A percentile compares a stretch with the other conserved stretches of the same genome.
Evolutionary conservation across 2,329 filamentous ascomycete genomes (phyloP).

Genomic region (Ophiostoma perfectum): DNA sequence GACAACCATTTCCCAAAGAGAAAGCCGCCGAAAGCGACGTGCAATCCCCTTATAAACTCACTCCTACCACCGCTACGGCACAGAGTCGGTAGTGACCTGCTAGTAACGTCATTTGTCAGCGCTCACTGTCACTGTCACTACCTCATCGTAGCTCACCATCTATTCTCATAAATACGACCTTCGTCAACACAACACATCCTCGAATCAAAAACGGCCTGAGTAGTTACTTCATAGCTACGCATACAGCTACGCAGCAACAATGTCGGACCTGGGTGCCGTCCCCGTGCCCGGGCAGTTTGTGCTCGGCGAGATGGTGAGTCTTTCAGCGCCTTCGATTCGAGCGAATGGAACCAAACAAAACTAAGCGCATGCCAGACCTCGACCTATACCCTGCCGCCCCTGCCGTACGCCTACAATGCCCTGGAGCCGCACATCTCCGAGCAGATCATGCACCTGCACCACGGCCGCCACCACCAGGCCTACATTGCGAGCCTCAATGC

Average conservation of each 20-base stretch:
- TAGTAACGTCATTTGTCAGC: background rate
- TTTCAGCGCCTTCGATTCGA: no score
- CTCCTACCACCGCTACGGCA: no score
- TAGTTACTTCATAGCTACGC: background rate
- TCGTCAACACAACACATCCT: background rate
- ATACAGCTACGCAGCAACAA: background rate
- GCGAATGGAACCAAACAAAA: no score
- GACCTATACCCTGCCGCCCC: conserved; percentile 29
- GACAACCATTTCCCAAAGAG: no score
- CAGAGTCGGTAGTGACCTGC: background rate
- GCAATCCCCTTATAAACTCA: no score
- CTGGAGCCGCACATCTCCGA: conserved; percentile 68
- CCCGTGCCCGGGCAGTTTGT: conserved; percentile 15
- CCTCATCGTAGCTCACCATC: background rate
- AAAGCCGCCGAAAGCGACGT: no score
- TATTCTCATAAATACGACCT: background rate
- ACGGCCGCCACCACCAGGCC: conserved; percentile 89
- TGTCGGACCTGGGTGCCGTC: conserved; percentile 15
- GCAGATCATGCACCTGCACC: conserved; percentile 93
- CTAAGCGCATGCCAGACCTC: background rate
- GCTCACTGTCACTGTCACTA: background rate
- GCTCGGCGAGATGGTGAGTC: conserved; percentile 15
- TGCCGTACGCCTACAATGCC: conserved; percentile 34
- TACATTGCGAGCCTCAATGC: conserved; percentile 87
- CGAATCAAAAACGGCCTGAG: background rate